Base-by-base conservation (phyloP, 2,329 filamentous ascomycete genomes). In the Pseudogymnoascus sp. region DNA sequence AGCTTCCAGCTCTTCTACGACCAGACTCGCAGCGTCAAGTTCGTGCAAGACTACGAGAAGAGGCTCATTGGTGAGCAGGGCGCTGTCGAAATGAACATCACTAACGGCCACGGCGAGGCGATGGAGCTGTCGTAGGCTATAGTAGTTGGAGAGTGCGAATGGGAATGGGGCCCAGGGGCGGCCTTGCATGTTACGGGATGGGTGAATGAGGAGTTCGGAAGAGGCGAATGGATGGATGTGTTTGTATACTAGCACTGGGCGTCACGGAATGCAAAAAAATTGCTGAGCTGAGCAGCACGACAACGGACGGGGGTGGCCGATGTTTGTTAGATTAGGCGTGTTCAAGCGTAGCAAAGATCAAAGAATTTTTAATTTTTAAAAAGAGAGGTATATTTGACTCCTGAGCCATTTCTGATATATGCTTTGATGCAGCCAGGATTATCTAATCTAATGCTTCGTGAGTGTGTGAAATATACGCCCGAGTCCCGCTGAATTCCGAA, bases 1-100 rank as follows among this genome's bases (percentile, higher is more conserved):
- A 96, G 91, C 76, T 99, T 93, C 80, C 83, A 87, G 71, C 83
- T 99, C 57, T 99, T 99, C 78, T 96, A 93, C 76, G 94, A 99
- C 73, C 88, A 92, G 1, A 79, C 79, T 57, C 83, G 94, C 68
- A 97, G 92, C 74, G 89, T 95, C 69, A 90, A 90, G 75, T 97
- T 97, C 70, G 91, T 99, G 47, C 77, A 82, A 62, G 89, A 96
- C 66, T 96, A 88, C 63, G 94, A 97, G 78, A 93, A 92, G 79
- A 85, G 92, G 39, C 86, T 99, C 66, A 97, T 99, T 73, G 90
- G 92, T 65, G 87, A 96, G 65, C 85, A 88, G 64, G 94, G 94
- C 25, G 79, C 78, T 22, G 93, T 96, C 28, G 89, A 86, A 64
- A 86, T 97, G 70, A 73, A 81, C 14, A 76, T 78, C 18, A 71